Evolutionary conservation across 768 basidiomycete genomes (phyloP), one percentile per base, ranked within the genome.

Genomic region (Favolaschia claudopus): DNA sequence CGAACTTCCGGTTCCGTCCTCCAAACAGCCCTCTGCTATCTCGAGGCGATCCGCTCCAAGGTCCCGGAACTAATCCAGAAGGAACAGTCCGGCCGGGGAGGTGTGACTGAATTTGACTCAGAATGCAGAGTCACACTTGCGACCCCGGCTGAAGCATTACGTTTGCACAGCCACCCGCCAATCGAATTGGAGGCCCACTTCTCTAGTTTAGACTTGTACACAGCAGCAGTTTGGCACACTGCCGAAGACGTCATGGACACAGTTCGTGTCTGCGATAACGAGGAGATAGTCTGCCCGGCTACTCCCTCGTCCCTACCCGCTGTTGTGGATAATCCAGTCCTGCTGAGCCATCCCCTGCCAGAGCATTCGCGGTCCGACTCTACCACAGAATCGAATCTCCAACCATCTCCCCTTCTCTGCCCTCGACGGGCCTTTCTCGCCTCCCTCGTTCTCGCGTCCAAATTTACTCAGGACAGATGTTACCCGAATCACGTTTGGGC

Each of bases 401-500:
- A 89, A 17, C 89, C 90, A 0, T 92, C 89, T 0, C 91, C 93
- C 0, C 83, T 97, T 25, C 82, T 93, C 37, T 96, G 95, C 68
- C 93, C 95, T 2, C 86, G 95, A 25, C 85, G 95, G 24, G 86
- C 93, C 0, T 97, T 98, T 74, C 80, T 97, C 9, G 93, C 93
- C 0, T 87, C 92, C 0, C 78, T 98, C 38, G 93, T 98, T 53
- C 81, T 94, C 48, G 96, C 95, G 0, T 90, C 91, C 15, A 98
- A 98, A 67, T 96, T 96, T 70, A 87, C 91, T 60, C 94, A 96
- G 76, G 95, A 98, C 68, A 89, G 92, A 47, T 93, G 92, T 38
- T 97, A 96, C 67, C 95, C 93, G 14, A 96, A 97, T 71, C 86
- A 88, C 25, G 95, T 95, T n/a, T 97, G 96, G 96, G 91, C 92